phyloP scores from a whole-genome alignment of 805 yeast genomes.

The Dipodascus geniculatus region DNA sequence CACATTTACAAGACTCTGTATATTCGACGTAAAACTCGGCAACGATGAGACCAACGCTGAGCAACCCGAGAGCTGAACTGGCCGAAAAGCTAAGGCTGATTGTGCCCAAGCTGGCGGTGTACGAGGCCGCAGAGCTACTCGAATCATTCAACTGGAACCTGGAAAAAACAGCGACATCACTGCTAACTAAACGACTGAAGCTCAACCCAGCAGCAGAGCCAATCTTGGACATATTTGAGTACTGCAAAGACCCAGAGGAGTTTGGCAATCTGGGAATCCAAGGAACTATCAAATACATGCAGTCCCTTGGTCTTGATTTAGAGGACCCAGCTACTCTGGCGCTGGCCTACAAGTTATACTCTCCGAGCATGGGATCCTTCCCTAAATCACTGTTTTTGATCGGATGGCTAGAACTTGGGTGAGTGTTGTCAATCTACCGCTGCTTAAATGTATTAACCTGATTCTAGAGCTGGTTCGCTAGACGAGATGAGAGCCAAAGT shows the following conservation, averaged over 20 bases:
- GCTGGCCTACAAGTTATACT: conserved; percentile 54
- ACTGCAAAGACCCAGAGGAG: conserved; percentile 18
- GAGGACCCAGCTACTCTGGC: conserved; percentile 67
- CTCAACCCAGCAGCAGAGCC: conserved; percentile 1
- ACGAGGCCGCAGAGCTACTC: conserved; percentile 12
- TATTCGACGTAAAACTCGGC: background rate
- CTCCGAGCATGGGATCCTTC: conserved; percentile 59
- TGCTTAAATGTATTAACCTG: conserved; percentile 5
- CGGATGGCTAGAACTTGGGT: conserved; percentile 41
- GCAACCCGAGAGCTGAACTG: background rate
- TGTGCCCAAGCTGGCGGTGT: background rate
- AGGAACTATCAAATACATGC: conserved; percentile 60
- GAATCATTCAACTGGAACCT: conserved; percentile 20
- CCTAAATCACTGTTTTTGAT: conserved; percentile 35
- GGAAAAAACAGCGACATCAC: conserved; percentile 23
- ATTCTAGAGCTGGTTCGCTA: conserved; percentile 20
- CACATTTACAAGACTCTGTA: too few relatives aligned
- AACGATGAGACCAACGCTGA: background rate
- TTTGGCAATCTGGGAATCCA: conserved; percentile 51
- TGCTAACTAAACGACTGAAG: conserved; percentile 12
- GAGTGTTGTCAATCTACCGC: conserved; percentile 1
- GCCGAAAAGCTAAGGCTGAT: background rate
- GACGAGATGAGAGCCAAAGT: conserved; percentile 37
- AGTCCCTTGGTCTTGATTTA: conserved; percentile 55
- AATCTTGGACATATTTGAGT: conserved; percentile 13